These are phyloP conservation scores for barrel medic (Medicago truncatula) DNA, from an alignment of 306 rosid genomes.

Conservation along the genomic window DNA sequence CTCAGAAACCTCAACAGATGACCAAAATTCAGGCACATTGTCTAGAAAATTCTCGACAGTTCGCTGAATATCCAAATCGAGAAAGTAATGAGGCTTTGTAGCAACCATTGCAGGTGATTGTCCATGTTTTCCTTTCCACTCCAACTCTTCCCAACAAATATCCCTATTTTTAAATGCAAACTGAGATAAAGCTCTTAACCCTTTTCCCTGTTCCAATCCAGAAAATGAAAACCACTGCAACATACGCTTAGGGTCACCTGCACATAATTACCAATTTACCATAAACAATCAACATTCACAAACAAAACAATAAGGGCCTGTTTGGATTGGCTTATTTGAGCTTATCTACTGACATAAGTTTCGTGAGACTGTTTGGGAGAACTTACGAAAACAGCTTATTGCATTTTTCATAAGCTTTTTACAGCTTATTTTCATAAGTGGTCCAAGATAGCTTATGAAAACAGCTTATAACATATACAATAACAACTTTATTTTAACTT, in stretches of 20 bases:
- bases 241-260: not conserved
- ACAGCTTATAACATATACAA: too few relatives aligned
- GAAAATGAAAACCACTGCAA: conserved; percentile 71
- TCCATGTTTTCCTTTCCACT: conserved; percentile 98
- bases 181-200: conserved; percentile 78
- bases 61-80: conserved; percentile 73
- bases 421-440: too few relatives aligned
- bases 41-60: conserved; percentile 80
- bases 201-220: conserved; percentile 73
- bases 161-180: conserved; percentile 85
- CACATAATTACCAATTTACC: not conserved
- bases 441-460: too few relatives aligned
- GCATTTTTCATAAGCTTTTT: too few relatives aligned
- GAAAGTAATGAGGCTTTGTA: conserved; percentile 94
- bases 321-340: too few relatives aligned
- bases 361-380: too few relatives aligned
- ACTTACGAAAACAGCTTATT: too few relatives aligned
- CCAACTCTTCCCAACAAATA: conserved; percentile 95
- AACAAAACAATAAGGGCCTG: conserved; percentile 24
- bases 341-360: too few relatives aligned
- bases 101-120: conserved; percentile 98
- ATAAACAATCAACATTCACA: conserved; percentile 27
- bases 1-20: conserved; percentile 76
- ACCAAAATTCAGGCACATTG: conserved; percentile 93
- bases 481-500: too few relatives aligned